phyloP scores from a whole-genome alignment of 2,329 filamentous ascomycete species.

The Fusarium nematophilum region DNA sequence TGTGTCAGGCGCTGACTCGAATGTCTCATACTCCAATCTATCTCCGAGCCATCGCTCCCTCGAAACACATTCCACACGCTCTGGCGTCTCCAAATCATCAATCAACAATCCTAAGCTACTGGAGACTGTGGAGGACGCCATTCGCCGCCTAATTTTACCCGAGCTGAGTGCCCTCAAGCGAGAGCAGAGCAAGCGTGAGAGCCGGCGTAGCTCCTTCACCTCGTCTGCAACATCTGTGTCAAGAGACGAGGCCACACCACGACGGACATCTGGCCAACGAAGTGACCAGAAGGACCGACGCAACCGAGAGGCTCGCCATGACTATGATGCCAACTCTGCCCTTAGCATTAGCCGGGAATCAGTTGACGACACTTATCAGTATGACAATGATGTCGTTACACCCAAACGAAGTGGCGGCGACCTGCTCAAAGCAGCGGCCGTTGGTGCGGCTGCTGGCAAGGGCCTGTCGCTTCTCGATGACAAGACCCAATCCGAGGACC shows the following conservation, averaged over 20 bases:
- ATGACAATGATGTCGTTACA: slow-evolving; percentile 56
- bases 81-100: slow-evolving; percentile 71
- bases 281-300: slow-evolving; percentile 59
- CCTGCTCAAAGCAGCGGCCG: slow-evolving; percentile 57
- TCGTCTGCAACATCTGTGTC: slow-evolving; percentile 67
- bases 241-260: slow-evolving; percentile 66
- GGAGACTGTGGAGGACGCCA: slow-evolving; percentile 93
- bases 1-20: slow-evolving; percentile 65
- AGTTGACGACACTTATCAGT: slow-evolving; percentile 51
- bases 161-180: slow-evolving; percentile 92
- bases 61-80: slow-evolving; percentile 65
- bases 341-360: slow-evolving; percentile 62
- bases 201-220: slow-evolving; percentile 72
- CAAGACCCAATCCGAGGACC: slow-evolving; percentile 60
- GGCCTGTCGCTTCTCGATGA: slow-evolving; percentile 50
- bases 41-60: slow-evolving; percentile 66
- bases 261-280: slow-evolving; percentile 70
- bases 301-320: slow-evolving; percentile 66
- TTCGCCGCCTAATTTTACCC: slow-evolving; percentile 87
- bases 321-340: slow-evolving; percentile 62
- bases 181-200: slow-evolving; percentile 83
- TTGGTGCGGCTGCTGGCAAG: slow-evolving; percentile 56
- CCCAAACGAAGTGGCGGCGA: slow-evolving; percentile 58
- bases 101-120: slow-evolving; percentile 93
- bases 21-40: slow-evolving; percentile 64